These are phyloP conservation scores for Filobasidium wieringae DNA, from an alignment of 768 basidiomycete genomes.

Conservation along the genomic window DNA sequence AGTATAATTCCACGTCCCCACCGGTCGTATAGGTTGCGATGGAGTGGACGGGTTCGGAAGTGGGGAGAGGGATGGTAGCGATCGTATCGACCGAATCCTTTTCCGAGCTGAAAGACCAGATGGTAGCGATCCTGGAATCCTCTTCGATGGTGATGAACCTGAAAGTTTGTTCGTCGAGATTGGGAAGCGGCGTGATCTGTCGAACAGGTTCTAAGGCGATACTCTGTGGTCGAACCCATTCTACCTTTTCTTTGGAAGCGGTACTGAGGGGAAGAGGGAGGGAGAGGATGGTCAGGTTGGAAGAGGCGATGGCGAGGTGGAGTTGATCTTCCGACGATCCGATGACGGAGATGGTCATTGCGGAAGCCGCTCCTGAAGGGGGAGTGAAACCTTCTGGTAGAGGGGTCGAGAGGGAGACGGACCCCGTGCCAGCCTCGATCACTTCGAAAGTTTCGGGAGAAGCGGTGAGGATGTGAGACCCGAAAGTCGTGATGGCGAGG, in stretches of 20 bases:
- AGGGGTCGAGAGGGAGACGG: conserved; percentile 25
- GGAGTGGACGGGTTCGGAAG: conserved; percentile 30
- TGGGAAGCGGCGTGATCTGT: conserved; percentile 25
- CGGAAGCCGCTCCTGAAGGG: conserved; percentile 9
- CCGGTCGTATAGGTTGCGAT: conserved; percentile 6
- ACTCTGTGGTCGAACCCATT: conserved; percentile 21
- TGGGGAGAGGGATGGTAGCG: conserved; percentile 22
- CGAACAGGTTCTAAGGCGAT: conserved; percentile 19
- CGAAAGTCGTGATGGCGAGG: neutral
- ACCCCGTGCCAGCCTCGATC: conserved; percentile 16
- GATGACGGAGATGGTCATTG: conserved; percentile 14
- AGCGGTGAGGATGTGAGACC: neutral
- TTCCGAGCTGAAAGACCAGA: conserved; percentile 8
- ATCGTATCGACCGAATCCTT: conserved; percentile 32
- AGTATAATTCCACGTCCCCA: conserved; percentile 15
- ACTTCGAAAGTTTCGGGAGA: neutral
- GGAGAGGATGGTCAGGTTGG: conserved; percentile 20
- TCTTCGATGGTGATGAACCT: conserved; percentile 12
- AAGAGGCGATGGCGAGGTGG: conserved; percentile 22
- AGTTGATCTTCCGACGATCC: conserved; percentile 16
- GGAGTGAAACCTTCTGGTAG: conserved; percentile 25
- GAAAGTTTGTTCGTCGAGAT: conserved; percentile 8
- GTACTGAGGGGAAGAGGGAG: conserved; percentile 22
- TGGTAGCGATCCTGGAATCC: conserved; percentile 5
- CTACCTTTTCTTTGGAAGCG: conserved; percentile 14